Evolutionary conservation across 495 filamentous ascomycete species (phyloP), one percentile per base, ranked within the genome.

Genomic region (Neurospora sublineolata): DNA sequence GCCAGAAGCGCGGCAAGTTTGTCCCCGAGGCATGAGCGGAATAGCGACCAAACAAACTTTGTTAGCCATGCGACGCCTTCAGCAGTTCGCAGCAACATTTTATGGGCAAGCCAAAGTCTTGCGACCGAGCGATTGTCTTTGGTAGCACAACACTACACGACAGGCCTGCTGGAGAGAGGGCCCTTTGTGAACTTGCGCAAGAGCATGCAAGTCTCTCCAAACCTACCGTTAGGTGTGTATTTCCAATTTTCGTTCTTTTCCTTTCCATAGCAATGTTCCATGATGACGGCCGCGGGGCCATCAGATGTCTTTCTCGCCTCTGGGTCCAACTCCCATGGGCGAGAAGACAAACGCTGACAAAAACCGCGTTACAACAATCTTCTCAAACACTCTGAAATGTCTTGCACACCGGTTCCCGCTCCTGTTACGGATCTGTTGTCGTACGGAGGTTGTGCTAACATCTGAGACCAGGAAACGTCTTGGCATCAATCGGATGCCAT

Each of bases 281-380:
- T 85, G 84, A 86, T 85, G 84, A 86, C 83, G 81, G 79, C 81
- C 83, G 83, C 83, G 84, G 83, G 84, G 84, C 84, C 84, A 86
- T 83, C 83, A 77, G 79, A 83, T 80, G 77, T 76, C 77, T 46
- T 67, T 75, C 69, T 70, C 74, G 70, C 60, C 75, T 76, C 71
- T 58, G 30, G 72, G 76, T 78, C 71, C 44, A 70, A 70, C 68
- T 76, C 77, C 73, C 42, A 73, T 67, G 46, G 68, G 60, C 11
- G 23, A 41, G 72, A 73, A 46, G 73, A 71, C 76, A 76, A 33
- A 76, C 80, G 84, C 77, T 81, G 84, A 85, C 69, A 82, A 83
- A 81, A 72, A 83, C 84, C 84, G 84, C 82, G 81, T 79, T 77
- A 78, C 52, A 72, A 77, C 72, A 80, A 86, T 86, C 84, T 86